Evolutionary conservation across 352 stramenopile species (phyloP).

Genomic region (Pythium apleroticum): DNA sequence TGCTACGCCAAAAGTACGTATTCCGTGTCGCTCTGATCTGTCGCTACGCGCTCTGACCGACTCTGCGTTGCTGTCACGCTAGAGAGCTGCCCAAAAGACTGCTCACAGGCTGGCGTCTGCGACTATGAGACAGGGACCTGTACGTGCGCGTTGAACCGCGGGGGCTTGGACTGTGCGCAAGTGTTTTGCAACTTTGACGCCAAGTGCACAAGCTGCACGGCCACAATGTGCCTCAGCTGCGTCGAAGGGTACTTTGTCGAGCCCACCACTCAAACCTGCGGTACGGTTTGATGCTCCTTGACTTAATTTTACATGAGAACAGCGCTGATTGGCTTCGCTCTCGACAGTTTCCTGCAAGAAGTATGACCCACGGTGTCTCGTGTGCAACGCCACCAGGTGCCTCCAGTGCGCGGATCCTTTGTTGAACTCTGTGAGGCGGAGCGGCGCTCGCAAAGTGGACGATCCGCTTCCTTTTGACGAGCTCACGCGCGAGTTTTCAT

Average conservation of each 20-base stretch:
- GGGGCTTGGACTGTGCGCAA: slow-evolving; percentile 81
- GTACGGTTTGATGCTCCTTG: slow-evolving; percentile 28
- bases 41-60: neutral
- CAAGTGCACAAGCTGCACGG: slow-evolving; percentile 88
- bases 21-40: neutral
- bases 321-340: neutral
- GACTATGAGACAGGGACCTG: slow-evolving; percentile 90
- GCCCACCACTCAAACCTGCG: slow-evolving; percentile 59
- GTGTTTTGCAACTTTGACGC: slow-evolving; percentile 70
- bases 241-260: slow-evolving; percentile 86
- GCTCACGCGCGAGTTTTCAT: slow-evolving; percentile 84
- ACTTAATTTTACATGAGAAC: neutral
- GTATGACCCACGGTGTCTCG: slow-evolving; percentile 91
- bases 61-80: neutral
- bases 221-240: slow-evolving; percentile 79
- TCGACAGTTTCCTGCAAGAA: slow-evolving; percentile 69
- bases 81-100: slow-evolving; percentile 89
- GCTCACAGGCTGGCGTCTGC: slow-evolving; percentile 83
- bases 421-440: slow-evolving; percentile 90
- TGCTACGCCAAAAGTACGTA: slow-evolving; percentile 89
- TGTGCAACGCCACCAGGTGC: slow-evolving; percentile 76
- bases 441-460: slow-evolving; percentile 70
- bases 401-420: slow-evolving; percentile 89
- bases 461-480: slow-evolving; percentile 88
- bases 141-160: slow-evolving; percentile 65